A percentile compares a stretch with the other conserved stretches of the same genome.
These are phyloP conservation scores for Cucurbita pepo DNA, from an alignment of 306 rosid species.

Conservation along the genomic window DNA sequence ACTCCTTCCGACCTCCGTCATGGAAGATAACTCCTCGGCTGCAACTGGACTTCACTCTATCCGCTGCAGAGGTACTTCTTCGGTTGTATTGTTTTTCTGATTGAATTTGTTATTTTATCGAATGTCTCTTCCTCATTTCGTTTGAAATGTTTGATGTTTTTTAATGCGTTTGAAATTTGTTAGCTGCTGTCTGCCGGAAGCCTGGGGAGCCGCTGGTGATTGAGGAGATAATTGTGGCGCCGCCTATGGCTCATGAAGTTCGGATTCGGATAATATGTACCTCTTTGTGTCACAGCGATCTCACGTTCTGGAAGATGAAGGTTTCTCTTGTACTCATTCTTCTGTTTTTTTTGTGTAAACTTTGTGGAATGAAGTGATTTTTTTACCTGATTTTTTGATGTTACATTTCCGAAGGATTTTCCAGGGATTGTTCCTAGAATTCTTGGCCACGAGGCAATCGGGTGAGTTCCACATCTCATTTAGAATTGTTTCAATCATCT, in stretches of 20 bases:
- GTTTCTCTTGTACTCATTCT: conserved; percentile 10
- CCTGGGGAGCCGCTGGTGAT: conserved; percentile 48
- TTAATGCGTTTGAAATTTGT: not conserved
- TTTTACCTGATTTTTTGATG: not conserved
- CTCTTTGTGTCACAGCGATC: conserved; percentile 63
- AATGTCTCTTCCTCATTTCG: not conserved
- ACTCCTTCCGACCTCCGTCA: not conserved
- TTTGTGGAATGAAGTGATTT: not conserved
- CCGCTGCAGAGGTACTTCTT: not conserved
- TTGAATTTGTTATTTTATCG: not conserved
- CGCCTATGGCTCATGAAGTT: conserved; percentile 61
- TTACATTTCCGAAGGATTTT: conserved; percentile 25
- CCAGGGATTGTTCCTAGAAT: conserved; percentile 61
- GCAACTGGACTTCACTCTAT: not conserved
- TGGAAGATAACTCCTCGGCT: not conserved
- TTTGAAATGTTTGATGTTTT: not conserved
- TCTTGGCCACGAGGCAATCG: conserved; percentile 80
- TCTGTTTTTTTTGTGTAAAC: not conserved
- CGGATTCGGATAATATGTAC: conserved; percentile 58
- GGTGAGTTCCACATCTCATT: conserved; percentile 19
- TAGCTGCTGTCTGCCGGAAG: conserved; percentile 57
- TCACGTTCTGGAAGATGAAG: conserved; percentile 69
- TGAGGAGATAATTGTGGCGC: conserved; percentile 65
- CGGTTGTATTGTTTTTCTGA: not conserved
- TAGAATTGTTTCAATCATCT: not conserved